Evolutionary conservation across 441 rosid genomes (phyloP), one percentile per base, ranked within the genome.

Genomic region (Croton laevigatus): DNA sequence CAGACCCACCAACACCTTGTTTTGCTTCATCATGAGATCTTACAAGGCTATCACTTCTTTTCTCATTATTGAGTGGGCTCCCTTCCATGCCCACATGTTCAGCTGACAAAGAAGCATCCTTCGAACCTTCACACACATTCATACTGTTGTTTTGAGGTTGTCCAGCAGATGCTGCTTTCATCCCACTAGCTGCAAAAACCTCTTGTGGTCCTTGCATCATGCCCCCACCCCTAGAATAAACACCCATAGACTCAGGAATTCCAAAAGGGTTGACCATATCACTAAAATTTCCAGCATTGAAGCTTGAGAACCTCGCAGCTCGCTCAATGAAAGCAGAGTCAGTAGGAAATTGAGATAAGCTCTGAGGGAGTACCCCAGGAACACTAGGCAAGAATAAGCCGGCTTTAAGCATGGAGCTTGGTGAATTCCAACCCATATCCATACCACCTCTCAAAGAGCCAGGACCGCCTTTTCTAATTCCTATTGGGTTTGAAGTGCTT

Each of bases 281-380:
- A 79, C 86, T 78, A 72, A 89, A 87, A 79, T 82, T 89, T 45
- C 96, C 96, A 67, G 89, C 89, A 61, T 79, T 85, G 72, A 95
- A 93, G 66, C 90, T 84, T 0, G 98, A 95, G 80, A 89, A 88
- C 85, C 92, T 82, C 36, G 98, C 99, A 0, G 99, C 99, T 66
- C 97, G 93, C 88, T 95, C 98, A 67, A 91, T 91, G 75, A 95
- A 93, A 0, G 88, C 95, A 20, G 95, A 83, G 81, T 93, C 97
- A 69, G 96, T 82, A 23, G 96, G 97, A 69, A 95, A 88, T 84
- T 93, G 98, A 73, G 94, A 85, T 79, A 88, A 85, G 68, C 88
- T 83, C 66, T 87, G 88, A 0, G 94, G 90, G 45, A 90, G 84
- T 63, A 83, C 75, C 71, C 84, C 88, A n/a, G 84, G 76, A 0